Evolutionary conservation across 257 asterid species (phyloP).

Genomic region (Dorcoceras hygrometricum): DNA sequence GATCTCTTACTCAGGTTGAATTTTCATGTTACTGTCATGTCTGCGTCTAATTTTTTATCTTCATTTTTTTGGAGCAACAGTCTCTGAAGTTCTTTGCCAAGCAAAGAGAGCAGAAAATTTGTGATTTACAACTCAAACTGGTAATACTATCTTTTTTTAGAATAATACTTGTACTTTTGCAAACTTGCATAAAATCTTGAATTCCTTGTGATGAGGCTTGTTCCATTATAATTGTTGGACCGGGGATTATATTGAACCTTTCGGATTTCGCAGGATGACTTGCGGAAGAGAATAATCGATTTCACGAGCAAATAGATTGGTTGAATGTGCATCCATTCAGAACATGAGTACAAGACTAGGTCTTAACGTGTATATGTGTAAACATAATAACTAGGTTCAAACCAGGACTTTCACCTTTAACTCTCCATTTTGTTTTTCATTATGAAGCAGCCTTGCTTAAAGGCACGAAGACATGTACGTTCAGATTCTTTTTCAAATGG

Average conservation of each 20-base stretch:
- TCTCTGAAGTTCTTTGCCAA: slow-evolving; percentile 78
- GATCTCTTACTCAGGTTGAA: slow-evolving; percentile 9
- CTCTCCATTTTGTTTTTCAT: no score
- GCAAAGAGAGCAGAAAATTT: slow-evolving; percentile 55
- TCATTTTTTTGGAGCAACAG: slow-evolving; percentile 33
- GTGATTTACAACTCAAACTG: slow-evolving; percentile 53
- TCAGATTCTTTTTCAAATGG: neutral
- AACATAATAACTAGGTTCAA: neutral
- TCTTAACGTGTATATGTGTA: no score
- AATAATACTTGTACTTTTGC: neutral
- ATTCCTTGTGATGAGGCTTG: neutral
- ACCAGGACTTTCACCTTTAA: neutral
- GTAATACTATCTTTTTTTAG: slow-evolving; percentile 36
- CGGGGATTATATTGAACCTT: neutral
- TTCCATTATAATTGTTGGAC: neutral
- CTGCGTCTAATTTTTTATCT: slow-evolving; percentile 17
- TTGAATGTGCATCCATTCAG: neutral
- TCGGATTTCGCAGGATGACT: neutral
- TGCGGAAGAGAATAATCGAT: neutral
- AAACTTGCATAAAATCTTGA: neutral
- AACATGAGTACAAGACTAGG: neutral
- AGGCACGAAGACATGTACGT: neutral
- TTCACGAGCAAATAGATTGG: neutral
- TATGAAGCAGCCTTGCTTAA: neutral
- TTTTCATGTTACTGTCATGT: slow-evolving; percentile 2